A percentile compares a stretch with the other conserved stretches of the same genome.
These are phyloP conservation scores for Xylariaceae sp. DNA, from an alignment of 2,329 filamentous ascomycete species.

Conservation along the genomic window DNA sequence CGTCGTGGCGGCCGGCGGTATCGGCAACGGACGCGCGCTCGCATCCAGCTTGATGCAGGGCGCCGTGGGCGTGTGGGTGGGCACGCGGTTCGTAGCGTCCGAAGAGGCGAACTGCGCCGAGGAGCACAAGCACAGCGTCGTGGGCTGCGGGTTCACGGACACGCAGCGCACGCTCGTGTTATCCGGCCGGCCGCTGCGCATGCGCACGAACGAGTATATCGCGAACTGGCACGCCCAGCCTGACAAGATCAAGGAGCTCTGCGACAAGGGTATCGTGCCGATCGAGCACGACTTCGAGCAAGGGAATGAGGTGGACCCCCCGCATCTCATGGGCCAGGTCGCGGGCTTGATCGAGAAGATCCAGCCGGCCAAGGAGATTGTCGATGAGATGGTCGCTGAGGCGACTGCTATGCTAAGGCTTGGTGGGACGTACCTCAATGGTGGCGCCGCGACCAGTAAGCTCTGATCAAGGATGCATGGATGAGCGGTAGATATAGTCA, in stretches of 20 bases:
- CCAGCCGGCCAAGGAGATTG: constrained; percentile 82
- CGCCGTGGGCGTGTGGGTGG: constrained; percentile 90
- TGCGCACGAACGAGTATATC: constrained; percentile 85
- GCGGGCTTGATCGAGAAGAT: constrained; percentile 78
- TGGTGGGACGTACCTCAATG: constrained; percentile 64
- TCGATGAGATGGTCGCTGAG: constrained; percentile 87
- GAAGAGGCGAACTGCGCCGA: constrained; percentile 81
- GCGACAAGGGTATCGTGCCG: constrained; percentile 78
- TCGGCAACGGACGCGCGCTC: constrained; percentile 81
- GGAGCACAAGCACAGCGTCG: constrained; percentile 84
- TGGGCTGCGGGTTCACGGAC: constrained; percentile 78
- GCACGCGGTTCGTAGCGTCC: constrained; percentile 87
- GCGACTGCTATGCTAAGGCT: constrained; percentile 71
- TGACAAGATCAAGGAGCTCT: constrained; percentile 76
- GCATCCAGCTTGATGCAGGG: constrained; percentile 87
- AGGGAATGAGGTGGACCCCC: constrained; percentile 81
- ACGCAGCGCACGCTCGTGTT: constrained; percentile 85
- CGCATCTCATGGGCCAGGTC: constrained; percentile 94
- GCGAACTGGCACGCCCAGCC: constrained; percentile 79
- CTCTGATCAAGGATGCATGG: constrained; percentile 41
- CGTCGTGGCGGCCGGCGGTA: constrained; percentile 88
- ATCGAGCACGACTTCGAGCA: constrained; percentile 83
- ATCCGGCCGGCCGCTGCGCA: constrained; percentile 79
- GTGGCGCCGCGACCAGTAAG: constrained; percentile 46
- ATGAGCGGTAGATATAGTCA: too few relatives aligned